A percentile compares a stretch with the other conserved stretches of the same genome.
These are phyloP conservation scores for Polyporus arcularius DNA, from an alignment of 768 basidiomycete genomes.

Conservation along the genomic window DNA sequence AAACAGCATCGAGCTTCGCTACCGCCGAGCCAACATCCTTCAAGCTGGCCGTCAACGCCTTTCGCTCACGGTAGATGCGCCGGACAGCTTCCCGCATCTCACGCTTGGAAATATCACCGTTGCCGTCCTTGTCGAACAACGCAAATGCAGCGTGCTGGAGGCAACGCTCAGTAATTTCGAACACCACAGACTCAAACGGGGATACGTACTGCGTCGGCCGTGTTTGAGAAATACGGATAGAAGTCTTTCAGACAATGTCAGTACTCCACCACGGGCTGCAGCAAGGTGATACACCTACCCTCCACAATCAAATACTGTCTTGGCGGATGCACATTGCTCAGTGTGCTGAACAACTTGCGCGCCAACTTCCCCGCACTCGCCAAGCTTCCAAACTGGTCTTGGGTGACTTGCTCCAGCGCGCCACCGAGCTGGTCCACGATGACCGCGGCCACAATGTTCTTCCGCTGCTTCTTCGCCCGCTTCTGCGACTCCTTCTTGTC, in stretches of 20 bases:
- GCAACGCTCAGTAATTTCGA: background rate
- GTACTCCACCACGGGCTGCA: background rate
- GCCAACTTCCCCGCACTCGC: conserved; percentile 69
- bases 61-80: conserved; percentile 77
- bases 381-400: conserved; percentile 54
- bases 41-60: conserved; percentile 65
- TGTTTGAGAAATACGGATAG: conserved; percentile 71
- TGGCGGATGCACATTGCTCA: conserved; percentile 61
- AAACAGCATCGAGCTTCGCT: conserved; percentile 76
- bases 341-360: conserved; percentile 62
- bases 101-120: conserved; percentile 73
- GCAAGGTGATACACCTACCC: conserved; percentile 40
- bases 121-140: conserved; percentile 79
- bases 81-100: conserved; percentile 87
- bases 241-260: conserved; percentile 53
- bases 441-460: conserved; percentile 59
- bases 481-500: conserved; percentile 13
- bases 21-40: conserved; percentile 75
- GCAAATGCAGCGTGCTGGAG: conserved; percentile 64
- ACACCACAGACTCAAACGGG: background rate
- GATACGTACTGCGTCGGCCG: conserved; percentile 65
- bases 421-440: conserved; percentile 72
- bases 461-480: conserved; percentile 19
- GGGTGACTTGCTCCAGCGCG: conserved; percentile 69
- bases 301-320: conserved; percentile 66